phyloP scores from a whole-genome alignment of 257 asterid species.

The Pogostemon cablin region DNA sequence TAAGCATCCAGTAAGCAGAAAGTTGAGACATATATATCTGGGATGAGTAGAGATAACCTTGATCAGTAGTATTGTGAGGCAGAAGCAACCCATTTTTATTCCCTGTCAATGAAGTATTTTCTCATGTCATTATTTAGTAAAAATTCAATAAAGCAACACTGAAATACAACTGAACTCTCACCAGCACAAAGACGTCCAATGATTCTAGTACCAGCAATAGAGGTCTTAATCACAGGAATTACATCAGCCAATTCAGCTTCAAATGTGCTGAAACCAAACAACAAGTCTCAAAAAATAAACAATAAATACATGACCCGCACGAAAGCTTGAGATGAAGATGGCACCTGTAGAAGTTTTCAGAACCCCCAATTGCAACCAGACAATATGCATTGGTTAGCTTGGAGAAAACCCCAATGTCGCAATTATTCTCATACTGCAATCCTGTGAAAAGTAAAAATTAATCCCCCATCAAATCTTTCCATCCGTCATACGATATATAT shows the following conservation, averaged over 20 bases:
- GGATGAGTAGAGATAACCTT: conserved; percentile 54
- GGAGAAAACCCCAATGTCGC: conserved; percentile 90
- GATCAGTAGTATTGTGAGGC: conserved; percentile 96
- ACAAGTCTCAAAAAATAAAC: conserved; percentile 15
- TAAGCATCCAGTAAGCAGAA: conserved; percentile 16
- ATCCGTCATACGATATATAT: background rate
- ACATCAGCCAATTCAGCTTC: conserved; percentile 79
- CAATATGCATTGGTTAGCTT: conserved; percentile 97
- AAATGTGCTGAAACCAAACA: conserved; percentile 62
- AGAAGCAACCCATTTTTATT: conserved; percentile 92
- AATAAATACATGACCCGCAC: background rate
- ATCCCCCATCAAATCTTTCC: conserved; percentile 2
- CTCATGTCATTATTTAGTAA: background rate
- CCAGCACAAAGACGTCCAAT: conserved; percentile 94
- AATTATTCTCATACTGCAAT: conserved; percentile 82
- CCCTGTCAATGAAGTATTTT: conserved; percentile 47
- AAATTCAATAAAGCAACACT: conserved; percentile 4
- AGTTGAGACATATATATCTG: background rate
- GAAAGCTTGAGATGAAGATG: background rate
- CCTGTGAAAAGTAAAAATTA: conserved; percentile 42
- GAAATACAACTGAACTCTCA: conserved; percentile 30
- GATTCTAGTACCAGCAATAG: conserved; percentile 85
- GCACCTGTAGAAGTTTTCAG: conserved; percentile 92
- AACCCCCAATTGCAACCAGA: conserved; percentile 91
- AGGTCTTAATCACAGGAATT: conserved; percentile 88